phyloP scores from a whole-genome alignment of 495 filamentous ascomycete genomes.

The Lasiosphaeriaceae sp. region DNA sequence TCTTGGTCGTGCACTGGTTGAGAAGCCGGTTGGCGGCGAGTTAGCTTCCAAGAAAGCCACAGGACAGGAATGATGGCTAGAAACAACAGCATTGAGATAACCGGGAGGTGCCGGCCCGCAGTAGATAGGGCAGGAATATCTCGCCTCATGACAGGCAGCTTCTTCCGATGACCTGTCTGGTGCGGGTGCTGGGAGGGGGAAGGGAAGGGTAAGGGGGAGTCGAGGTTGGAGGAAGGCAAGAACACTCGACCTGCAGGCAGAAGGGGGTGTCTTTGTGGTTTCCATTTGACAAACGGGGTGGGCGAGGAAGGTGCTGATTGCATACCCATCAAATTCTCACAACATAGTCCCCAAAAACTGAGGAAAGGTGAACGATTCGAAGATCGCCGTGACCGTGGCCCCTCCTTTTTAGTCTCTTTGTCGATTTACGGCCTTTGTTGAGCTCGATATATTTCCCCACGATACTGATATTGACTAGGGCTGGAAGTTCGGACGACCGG shows the following conservation, averaged over 20 bases:
- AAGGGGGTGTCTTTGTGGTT: neutral
- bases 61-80: neutral
- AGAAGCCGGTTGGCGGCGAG: slow-evolving; percentile 2
- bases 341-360: slow-evolving; percentile 15
- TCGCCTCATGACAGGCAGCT: neutral
- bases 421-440: neutral
- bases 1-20: slow-evolving; percentile 18
- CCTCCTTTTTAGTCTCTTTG: neutral
- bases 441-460: neutral
- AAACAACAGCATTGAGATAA: slow-evolving; percentile 2
- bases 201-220: neutral
- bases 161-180: neutral
- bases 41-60: slow-evolving; percentile 17
- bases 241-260: neutral
- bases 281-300: neutral
- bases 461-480: neutral
- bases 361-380: slow-evolving; percentile 1
- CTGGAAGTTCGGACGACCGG: neutral
- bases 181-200: neutral
- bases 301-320: neutral
- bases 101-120: neutral
- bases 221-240: neutral
- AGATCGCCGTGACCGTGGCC: slow-evolving; percentile 1
- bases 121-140: slow-evolving; percentile 1
- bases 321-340: slow-evolving; percentile 24